Evolutionary conservation across 257 asterid species (phyloP).

Genomic region (Datura wrightii): DNA sequence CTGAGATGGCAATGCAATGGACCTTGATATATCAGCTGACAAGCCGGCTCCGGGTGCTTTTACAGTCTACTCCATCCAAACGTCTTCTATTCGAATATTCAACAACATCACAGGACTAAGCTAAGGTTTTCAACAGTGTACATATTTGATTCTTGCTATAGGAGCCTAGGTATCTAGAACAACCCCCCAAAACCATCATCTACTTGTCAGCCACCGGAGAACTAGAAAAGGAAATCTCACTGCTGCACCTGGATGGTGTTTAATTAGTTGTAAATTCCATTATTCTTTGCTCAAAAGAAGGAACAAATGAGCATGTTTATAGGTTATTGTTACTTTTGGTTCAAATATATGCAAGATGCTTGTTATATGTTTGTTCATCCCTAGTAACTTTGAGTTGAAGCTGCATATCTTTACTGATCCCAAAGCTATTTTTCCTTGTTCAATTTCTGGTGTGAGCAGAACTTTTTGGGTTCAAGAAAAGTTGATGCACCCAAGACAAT

Average conservation of each 20-base stretch:
- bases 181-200: neutral
- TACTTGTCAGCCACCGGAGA: neutral
- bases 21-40: constrained; percentile 96
- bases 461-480: neutral
- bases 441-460: constrained; percentile 18
- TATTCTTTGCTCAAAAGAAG: constrained; percentile 35
- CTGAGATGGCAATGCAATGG: constrained; percentile 99
- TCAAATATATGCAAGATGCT: constrained; percentile 20
- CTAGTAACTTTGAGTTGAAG: neutral
- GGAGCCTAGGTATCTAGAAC: constrained; percentile 19
- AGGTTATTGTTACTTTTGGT: constrained; percentile 22
- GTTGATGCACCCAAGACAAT: neutral
- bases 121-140: neutral
- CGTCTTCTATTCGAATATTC: constrained; percentile 94
- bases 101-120: constrained; percentile 84
- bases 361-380: neutral
- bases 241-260: constrained; percentile 30
- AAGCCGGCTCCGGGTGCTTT: constrained; percentile 87
- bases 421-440: neutral
- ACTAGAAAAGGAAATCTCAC: neutral
- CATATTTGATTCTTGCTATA: constrained; percentile 1
- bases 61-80: constrained; percentile 93
- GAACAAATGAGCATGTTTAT: constrained; percentile 34
- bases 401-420: neutral
- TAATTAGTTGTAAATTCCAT: constrained; percentile 43